Base-by-base conservation (phyloP, 2,329 filamentous ascomycete species). In the Talaromyces funiculosus region DNA sequence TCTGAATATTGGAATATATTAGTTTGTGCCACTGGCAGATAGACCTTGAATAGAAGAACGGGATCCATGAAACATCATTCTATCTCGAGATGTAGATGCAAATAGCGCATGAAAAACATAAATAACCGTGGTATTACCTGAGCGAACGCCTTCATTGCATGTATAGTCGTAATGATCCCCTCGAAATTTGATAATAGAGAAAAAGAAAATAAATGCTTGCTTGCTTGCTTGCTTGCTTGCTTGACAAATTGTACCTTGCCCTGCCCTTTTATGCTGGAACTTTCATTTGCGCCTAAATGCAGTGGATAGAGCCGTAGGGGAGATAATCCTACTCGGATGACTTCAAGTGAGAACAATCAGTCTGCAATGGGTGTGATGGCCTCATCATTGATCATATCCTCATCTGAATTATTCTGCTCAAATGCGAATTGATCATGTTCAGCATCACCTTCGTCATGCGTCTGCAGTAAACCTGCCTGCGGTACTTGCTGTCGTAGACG, bases 331-430 rank as follows among this genome's bases (percentile, higher is more conserved):
- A 3, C 20, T 22, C 18, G 4, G 29, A 22, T 22, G 3, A 20
- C 9, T 14, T 33, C 5, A 22, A 33, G 29, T 20, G 9, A 33
- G 18, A 14, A 12, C 0, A 10, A 31, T 49, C 47, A 63, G 31
- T 61, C 60, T 9, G 60, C 62, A 53, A 63, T 63, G 10, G 62
- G 60, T 3, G 62, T 61, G 6, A 61, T 55, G 9, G 53, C 53
- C 10, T 63, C 62, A 9, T 63, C 60, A 29, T 61, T 56, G 20
- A 61, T 43, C 35, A 57, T 53, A n/a, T 63, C 62, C 7, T 59
- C 59, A 24, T 63, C 62, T 33, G 62, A 63, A 31, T 59, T 62
- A 29, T 40, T 56, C 20, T 61, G 59, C 10, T 63, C 49, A 24
- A 60, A 60, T 26, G 60, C 18, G 7, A 58, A 38, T 16, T 53